Base-by-base conservation (phyloP, 257 asterid species). In the Fraxinus quadrangulata region DNA sequence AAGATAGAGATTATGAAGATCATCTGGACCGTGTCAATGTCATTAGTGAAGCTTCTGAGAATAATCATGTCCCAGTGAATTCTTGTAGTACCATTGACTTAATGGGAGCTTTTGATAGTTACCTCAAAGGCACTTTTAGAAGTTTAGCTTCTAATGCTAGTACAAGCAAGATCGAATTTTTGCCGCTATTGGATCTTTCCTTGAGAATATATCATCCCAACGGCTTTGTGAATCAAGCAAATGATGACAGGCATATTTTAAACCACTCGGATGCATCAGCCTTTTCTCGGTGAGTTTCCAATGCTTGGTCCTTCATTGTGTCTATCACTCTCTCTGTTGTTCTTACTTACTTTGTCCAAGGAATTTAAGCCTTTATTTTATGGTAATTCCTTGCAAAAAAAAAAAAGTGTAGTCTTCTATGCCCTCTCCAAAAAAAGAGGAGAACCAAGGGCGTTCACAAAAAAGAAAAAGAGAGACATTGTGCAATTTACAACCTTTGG, bases 191-290 rank as follows among this genome's bases (percentile, higher is more conserved):
- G 85, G 96, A 93, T 84, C 97, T 92, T 76, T 90, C 98, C 71
- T 81, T 92, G 86, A 90, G 86, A 81, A 89, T 98, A 84, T 81
- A 88, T 77, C 84, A 84, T 70, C 86, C 86, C 26, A 77, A 79
- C 70, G 84, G 80, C 69, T 87, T 89, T 12, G 81, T 81, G 73
- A 88, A 87, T 84, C 92, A 83, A 83, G 82, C 54, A 47, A 78
- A 84, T 49, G 90, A 88, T 54, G 97, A 87, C 78, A 82, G 80
- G 83, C 87, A 61, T 24, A 70, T 74, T 67, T 79, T 96, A 79
- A 92, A 90, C 83, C 99, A 92, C 83, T 96, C 99, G 6, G 92
- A 90, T 84, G 93, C 94, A 61, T 96, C 99, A 19, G 89, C 99
- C 72, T 96, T 96, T 83, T 92, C 97, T 16, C 76, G 97, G 99